phyloP scores from a whole-genome alignment of 1,139 yeast species.

The Nakaseomyces kungkrabaensis region DNA sequence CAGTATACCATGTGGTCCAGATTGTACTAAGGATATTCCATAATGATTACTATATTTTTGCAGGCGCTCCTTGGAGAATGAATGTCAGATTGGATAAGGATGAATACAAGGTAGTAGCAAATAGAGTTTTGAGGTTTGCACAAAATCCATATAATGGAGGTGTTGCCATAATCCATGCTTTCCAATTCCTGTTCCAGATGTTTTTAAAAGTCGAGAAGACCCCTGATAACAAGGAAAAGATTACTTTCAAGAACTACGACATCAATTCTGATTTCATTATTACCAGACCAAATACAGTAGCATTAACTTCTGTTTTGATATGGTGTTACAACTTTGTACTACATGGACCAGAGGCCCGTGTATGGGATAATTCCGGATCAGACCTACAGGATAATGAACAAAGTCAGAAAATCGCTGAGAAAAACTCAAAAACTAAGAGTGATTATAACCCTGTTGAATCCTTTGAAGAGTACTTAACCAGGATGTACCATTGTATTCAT shows the following conservation, averaged over 20 bases:
- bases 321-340: slow-evolving; percentile 49
- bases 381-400: slow-evolving; percentile 13
- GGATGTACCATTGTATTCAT: slow-evolving; percentile 15
- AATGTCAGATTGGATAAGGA: slow-evolving; percentile 55
- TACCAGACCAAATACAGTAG: slow-evolving; percentile 48
- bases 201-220: slow-evolving; percentile 40
- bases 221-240: slow-evolving; percentile 11
- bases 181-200: slow-evolving; percentile 51
- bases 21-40: slow-evolving; percentile 62
- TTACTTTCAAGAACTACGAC: slow-evolving; percentile 29
- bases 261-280: slow-evolving; percentile 45
- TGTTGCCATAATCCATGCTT: slow-evolving; percentile 53
- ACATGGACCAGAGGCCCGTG: slow-evolving; percentile 46
- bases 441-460: slow-evolving; percentile 23
- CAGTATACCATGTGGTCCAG: slow-evolving; percentile 64
- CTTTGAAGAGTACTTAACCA: slow-evolving; percentile 13
- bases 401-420: slow-evolving; percentile 14
- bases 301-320: slow-evolving; percentile 42
- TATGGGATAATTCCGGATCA: slow-evolving; percentile 28
- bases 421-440: slow-evolving; percentile 25
- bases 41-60: slow-evolving; percentile 65
- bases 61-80: slow-evolving; percentile 79
- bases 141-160: slow-evolving; percentile 31
- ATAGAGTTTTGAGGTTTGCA: slow-evolving; percentile 33
- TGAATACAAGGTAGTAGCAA: slow-evolving; percentile 45